Percentiles rank a stretch among this genome's conserved stretches.
These are phyloP conservation scores for Marvania coccoides DNA, from an alignment of 139 green algal species.

Conservation along the genomic window DNA sequence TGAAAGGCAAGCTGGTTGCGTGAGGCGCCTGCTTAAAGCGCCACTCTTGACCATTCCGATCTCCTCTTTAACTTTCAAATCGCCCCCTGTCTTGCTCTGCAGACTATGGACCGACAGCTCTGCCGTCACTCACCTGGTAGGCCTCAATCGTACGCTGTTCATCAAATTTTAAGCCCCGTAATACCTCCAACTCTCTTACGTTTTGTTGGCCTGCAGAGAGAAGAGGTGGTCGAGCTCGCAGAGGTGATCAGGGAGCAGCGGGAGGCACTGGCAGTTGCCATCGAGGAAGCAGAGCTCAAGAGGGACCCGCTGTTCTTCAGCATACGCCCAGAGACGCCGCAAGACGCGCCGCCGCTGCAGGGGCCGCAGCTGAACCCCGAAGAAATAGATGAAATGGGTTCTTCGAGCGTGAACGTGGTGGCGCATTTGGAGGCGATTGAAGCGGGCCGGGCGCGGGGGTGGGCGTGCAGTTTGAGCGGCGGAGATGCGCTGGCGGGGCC, in stretches of 20 bases:
- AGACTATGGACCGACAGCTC: background rate
- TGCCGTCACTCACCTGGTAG: background rate
- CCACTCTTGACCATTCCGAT: background rate
- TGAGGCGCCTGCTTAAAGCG: background rate
- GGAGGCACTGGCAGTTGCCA: background rate
- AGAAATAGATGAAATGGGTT: background rate
- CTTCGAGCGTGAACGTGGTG: slow-evolving; percentile 9
- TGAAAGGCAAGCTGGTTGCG: background rate
- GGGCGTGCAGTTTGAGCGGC: slow-evolving; percentile 26
- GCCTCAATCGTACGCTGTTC: background rate
- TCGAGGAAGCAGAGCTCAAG: background rate
- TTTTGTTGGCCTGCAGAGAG: background rate
- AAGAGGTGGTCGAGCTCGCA: background rate
- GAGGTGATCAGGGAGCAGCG: background rate
- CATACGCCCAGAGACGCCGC: slow-evolving; percentile 11
- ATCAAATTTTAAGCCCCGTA: background rate
- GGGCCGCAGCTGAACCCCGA: slow-evolving; percentile 13
- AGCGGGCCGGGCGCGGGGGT: slow-evolving; percentile 27
- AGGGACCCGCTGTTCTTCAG: slow-evolving; percentile 26
- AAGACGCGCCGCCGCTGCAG: slow-evolving; percentile 5
- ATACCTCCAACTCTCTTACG: background rate
- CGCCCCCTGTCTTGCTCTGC: background rate
- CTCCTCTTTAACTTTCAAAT: background rate
- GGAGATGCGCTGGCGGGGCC: background rate
- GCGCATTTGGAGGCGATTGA: slow-evolving; percentile 37